Percentiles rank a stretch among this genome's conserved stretches.
Conservation (phyloP, 139 green algal genomes). For the Monoraphidium neglectum region DNA sequence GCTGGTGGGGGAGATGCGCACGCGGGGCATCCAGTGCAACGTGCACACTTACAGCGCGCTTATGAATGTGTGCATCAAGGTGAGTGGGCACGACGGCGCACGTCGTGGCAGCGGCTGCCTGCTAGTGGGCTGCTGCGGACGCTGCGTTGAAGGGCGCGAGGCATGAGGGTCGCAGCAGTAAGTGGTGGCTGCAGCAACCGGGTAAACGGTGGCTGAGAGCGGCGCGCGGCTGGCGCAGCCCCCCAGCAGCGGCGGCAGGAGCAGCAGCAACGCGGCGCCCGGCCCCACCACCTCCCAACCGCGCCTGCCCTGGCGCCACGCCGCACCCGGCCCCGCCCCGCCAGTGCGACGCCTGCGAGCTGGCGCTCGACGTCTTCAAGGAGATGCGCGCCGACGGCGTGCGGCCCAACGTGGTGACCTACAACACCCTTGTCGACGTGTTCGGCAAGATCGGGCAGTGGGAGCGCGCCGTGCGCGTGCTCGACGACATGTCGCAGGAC, state of each 20-base stretch:
- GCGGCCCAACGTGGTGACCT: conserved; percentile 43
- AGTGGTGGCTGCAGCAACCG: too few relatives aligned
- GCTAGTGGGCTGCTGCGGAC: too few relatives aligned
- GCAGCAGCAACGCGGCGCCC: too few relatives aligned
- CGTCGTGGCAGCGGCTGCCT: background rate
- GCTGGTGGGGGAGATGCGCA: conserved; percentile 55
- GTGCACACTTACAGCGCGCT: conserved; percentile 63
- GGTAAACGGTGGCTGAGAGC: too few relatives aligned
- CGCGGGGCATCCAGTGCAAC: conserved; percentile 40
- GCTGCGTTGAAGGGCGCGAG: background rate
- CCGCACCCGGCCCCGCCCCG: too few relatives aligned
- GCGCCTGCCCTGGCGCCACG: too few relatives aligned
- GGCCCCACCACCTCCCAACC: too few relatives aligned
- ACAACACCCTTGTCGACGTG: conserved; percentile 54
- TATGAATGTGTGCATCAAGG: conserved; percentile 63
- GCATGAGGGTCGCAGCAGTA: too few relatives aligned
- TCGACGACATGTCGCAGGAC: conserved; percentile 47
- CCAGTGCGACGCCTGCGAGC: conserved; percentile 42
- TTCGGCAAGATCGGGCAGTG: conserved; percentile 56
- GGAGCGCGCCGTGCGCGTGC: conserved; percentile 46
- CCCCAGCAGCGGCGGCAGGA: too few relatives aligned
- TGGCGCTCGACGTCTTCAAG: conserved; percentile 58
- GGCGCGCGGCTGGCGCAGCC: too few relatives aligned
- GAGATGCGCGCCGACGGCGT: conserved; percentile 41
- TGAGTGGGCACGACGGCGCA: conserved; percentile 39